phyloP scores from a whole-genome alignment of 1,284 basidiomycete genomes.

The Thecaphora thlaspeos region DNA sequence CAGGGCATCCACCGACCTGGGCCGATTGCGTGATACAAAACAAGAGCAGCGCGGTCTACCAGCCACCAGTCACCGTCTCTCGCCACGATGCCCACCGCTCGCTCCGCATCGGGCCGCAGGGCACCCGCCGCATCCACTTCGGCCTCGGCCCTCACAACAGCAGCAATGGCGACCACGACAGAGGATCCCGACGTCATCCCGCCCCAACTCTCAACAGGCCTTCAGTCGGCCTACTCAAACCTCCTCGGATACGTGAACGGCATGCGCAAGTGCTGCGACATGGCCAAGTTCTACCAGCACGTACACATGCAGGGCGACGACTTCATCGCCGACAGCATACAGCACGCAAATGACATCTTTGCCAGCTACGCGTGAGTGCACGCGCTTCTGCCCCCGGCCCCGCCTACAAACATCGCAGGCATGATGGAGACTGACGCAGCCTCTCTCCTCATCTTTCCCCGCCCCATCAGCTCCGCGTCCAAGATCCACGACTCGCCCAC shows the following conservation, averaged over 20 bases:
- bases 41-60: too few relatives aligned
- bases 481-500: constrained; percentile 22
- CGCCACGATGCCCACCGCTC: constrained; percentile 19
- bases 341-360: constrained; percentile 34
- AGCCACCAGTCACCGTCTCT: too few relatives aligned
- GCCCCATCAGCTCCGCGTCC: constrained; percentile 25
- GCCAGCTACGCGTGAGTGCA: constrained; percentile 35
- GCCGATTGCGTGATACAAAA: too few relatives aligned
- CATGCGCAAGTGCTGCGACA: constrained; percentile 37
- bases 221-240: constrained; percentile 4
- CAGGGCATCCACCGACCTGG: too few relatives aligned
- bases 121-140: constrained; percentile 8
- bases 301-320: constrained; percentile 22
- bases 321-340: constrained; percentile 31
- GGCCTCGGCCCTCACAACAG: constrained; percentile 13
- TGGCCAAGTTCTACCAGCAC: constrained; percentile 30
- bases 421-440: too few relatives aligned
- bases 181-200: too few relatives aligned
- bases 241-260: constrained; percentile 38
- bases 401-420: too few relatives aligned
- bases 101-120: constrained; percentile 21
- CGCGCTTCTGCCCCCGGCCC: not conserved
- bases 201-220: too few relatives aligned
- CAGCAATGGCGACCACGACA: constrained; percentile 17
- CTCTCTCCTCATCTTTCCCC: too few relatives aligned